Evolutionary conservation across 768 basidiomycete genomes (phyloP).

Genomic region (Mycena albidolilacea): DNA sequence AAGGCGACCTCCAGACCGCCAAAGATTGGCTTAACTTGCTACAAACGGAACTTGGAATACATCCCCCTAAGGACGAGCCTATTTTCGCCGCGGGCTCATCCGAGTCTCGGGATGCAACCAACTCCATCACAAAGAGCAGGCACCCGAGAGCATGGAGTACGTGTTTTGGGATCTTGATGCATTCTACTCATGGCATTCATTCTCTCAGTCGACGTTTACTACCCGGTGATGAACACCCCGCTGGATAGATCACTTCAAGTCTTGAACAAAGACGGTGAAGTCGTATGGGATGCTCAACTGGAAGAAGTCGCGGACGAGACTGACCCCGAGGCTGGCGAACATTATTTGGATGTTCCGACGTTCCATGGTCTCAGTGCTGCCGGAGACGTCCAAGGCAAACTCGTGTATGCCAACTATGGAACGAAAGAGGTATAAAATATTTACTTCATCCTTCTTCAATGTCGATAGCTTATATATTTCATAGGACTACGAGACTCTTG

Average conservation of each 20-base stretch:
- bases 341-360: constrained; percentile 68
- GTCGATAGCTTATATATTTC: neutral
- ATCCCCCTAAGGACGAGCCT: constrained; percentile 50
- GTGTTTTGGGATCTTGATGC: constrained; percentile 4
- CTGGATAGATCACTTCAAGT: constrained; percentile 70
- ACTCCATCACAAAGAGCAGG: constrained; percentile 57
- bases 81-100: constrained; percentile 71
- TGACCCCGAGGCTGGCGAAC: constrained; percentile 74
- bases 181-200: neutral
- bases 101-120: constrained; percentile 68
- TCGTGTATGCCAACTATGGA: constrained; percentile 78
- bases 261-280: constrained; percentile 63
- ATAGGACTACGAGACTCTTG: constrained; percentile 74
- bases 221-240: constrained; percentile 81
- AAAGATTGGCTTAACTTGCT: constrained; percentile 67
- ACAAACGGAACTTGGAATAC: constrained; percentile 64
- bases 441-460: neutral
- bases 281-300: constrained; percentile 73
- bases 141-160: constrained; percentile 67
- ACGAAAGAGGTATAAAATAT: constrained; percentile 40
- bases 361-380: constrained; percentile 81
- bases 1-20: constrained; percentile 70
- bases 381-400: constrained; percentile 75
- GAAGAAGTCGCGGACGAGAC: constrained; percentile 76
- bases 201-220: constrained; percentile 69